These are phyloP conservation scores for Galeopsis tetrahit DNA, from an alignment of 257 asterid genomes.

Conservation along the genomic window DNA sequence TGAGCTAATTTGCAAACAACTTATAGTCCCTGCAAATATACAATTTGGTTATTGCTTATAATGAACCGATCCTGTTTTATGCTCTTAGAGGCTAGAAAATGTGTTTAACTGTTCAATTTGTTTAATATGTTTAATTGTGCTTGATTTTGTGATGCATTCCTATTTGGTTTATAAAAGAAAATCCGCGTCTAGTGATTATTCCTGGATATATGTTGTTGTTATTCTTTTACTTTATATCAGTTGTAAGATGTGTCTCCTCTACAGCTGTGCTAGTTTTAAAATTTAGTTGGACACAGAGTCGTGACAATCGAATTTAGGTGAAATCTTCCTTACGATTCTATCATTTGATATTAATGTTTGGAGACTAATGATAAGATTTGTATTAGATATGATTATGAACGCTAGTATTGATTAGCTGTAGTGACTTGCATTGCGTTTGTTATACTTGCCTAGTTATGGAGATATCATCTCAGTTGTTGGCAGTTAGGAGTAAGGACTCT, in stretches of 20 bases:
- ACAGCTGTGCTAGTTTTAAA: background rate
- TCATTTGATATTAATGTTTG: background rate
- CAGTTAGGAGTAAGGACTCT: background rate
- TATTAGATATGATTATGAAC: background rate
- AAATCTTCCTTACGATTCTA: background rate
- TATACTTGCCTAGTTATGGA: background rate
- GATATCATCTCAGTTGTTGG: background rate
- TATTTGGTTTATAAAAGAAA: background rate
- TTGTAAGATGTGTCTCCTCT: background rate
- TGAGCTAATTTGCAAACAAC: background rate
- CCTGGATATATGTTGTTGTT: background rate
- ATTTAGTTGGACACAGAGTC: background rate
- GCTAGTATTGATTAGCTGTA: background rate
- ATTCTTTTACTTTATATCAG: background rate
- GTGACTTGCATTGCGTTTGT: slow-evolving; percentile 6
- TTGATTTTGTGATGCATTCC: background rate
- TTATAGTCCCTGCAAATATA: background rate
- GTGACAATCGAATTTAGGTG: background rate
- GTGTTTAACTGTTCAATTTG: background rate
- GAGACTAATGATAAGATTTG: background rate
- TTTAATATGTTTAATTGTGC: background rate
- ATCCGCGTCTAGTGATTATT: background rate
- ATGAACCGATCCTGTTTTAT: background rate
- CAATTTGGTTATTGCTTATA: background rate
- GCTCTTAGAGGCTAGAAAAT: slow-evolving; percentile 1